Conservation (phyloP, 306 rosid genomes). For the Corylus heterophylla region DNA sequence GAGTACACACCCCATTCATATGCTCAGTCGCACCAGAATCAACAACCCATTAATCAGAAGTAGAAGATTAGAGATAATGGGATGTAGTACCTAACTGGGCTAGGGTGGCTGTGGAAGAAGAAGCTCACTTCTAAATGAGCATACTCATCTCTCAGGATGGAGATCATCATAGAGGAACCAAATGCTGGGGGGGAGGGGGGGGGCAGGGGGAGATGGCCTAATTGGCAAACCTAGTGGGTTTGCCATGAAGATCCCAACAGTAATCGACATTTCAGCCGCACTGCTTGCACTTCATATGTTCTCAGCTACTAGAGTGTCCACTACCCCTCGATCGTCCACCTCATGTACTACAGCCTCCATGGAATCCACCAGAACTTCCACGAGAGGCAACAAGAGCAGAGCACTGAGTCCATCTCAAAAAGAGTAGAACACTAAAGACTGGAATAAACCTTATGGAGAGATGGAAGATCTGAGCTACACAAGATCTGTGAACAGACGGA, state of each 20-base stretch:
- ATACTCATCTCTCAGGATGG: not conserved
- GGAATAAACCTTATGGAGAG: not conserved
- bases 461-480: not conserved
- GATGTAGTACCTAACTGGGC: not conserved
- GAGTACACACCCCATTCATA: not conserved
- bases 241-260: too few relatives aligned
- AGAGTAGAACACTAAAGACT: not conserved
- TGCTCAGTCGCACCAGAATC: constrained; percentile 11
- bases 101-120: not conserved
- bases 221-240: too few relatives aligned
- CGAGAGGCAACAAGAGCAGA: not conserved
- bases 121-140: not conserved
- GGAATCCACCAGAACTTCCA: not conserved
- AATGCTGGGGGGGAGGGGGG: too few relatives aligned
- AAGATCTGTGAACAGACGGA: not conserved
- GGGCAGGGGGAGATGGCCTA: not conserved
- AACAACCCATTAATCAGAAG: not conserved
- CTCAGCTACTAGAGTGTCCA: not conserved
- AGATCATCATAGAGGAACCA: not conserved
- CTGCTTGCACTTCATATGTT: not conserved
- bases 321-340: not conserved
- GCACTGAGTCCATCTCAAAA: not conserved
- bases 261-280: not conserved
- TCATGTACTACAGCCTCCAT: not conserved
- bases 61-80: not conserved